phyloP scores from a whole-genome alignment of 2,329 filamentous ascomycete genomes.

The Scopulariopsis brevicaulis region DNA sequence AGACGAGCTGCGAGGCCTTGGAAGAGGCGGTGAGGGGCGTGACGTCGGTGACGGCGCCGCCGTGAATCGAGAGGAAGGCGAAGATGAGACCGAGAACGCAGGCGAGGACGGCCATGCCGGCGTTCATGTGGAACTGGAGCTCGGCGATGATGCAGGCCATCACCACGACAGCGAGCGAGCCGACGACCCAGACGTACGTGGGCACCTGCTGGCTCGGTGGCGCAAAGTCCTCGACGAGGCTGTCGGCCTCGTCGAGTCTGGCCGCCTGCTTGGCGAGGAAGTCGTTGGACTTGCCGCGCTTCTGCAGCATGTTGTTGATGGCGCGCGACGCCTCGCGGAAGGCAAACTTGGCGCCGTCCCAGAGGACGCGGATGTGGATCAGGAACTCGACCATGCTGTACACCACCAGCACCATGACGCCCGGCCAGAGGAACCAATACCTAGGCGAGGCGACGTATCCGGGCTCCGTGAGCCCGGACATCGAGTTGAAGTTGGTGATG shows the following conservation, averaged over 20 bases:
- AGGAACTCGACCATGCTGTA: slow-evolving; percentile 27
- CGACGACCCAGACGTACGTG: slow-evolving; percentile 38
- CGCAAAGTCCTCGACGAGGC: slow-evolving; percentile 25
- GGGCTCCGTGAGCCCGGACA: slow-evolving; percentile 15
- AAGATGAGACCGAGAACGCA: slow-evolving; percentile 46
- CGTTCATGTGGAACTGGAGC: slow-evolving; percentile 43
- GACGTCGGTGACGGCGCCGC: slow-evolving; percentile 43
- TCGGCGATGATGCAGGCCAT: slow-evolving; percentile 38
- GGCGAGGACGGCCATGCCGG: slow-evolving; percentile 42
- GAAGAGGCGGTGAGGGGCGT: slow-evolving; percentile 55
- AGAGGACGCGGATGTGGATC: slow-evolving; percentile 24
- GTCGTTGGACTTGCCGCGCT: slow-evolving; percentile 16
- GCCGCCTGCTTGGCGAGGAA: slow-evolving; percentile 24
- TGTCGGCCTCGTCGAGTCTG: slow-evolving; percentile 17
- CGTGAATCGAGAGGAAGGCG: slow-evolving; percentile 38
- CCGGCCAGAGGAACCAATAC: slow-evolving; percentile 31
- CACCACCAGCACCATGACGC: slow-evolving; percentile 30
- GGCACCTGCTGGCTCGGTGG: slow-evolving; percentile 33
- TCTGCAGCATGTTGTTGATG: slow-evolving; percentile 18
- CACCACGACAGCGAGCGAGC: slow-evolving; percentile 33
- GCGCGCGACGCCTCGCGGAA: slow-evolving; percentile 16
- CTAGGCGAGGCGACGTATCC: slow-evolving; percentile 22
- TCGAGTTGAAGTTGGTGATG: slow-evolving; percentile 17
- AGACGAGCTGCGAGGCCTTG: slow-evolving; percentile 58
- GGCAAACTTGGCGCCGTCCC: slow-evolving; percentile 20